Evolutionary conservation across 148 eudicot genomes (phyloP).

Genomic region (Persicaria maculosa): DNA sequence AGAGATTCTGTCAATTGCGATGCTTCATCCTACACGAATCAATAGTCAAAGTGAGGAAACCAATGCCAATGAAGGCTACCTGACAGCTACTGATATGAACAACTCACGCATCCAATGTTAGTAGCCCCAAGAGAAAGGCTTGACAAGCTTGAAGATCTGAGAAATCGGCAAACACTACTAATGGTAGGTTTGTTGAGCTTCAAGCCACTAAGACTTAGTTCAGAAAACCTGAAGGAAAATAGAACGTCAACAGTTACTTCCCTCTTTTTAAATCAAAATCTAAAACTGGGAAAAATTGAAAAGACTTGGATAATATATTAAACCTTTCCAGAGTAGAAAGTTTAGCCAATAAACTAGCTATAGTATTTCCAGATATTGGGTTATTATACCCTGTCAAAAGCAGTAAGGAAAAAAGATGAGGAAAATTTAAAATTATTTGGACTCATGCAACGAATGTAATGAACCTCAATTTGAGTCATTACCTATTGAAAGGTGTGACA

Average conservation of each 20-base stretch:
- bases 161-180: slow-evolving; percentile 63
- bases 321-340: slow-evolving; percentile 64
- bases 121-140: slow-evolving; percentile 67
- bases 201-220: slow-evolving; percentile 63
- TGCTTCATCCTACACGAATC: slow-evolving; percentile 61
- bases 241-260: neutral
- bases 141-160: slow-evolving; percentile 47
- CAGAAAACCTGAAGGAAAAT: slow-evolving; percentile 55
- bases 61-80: neutral
- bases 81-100: neutral
- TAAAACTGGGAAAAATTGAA: neutral
- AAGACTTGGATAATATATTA: neutral
- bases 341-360: slow-evolving; percentile 53
- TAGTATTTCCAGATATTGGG: slow-evolving; percentile 56
- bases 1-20: slow-evolving; percentile 54
- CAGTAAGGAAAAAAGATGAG: neutral
- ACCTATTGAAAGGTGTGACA: slow-evolving; percentile 75
- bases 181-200: slow-evolving; percentile 64
- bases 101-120: slow-evolving; percentile 67
- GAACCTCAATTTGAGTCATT: slow-evolving; percentile 9
- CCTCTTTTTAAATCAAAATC: neutral
- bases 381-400: slow-evolving; percentile 65
- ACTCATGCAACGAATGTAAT: neutral
- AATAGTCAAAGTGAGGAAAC: neutral
- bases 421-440: neutral